Evolutionary conservation across 2,329 filamentous ascomycete species (phyloP), one percentile per base, ranked within the genome.

Genomic region (Chrysosporium queenslandicum): DNA sequence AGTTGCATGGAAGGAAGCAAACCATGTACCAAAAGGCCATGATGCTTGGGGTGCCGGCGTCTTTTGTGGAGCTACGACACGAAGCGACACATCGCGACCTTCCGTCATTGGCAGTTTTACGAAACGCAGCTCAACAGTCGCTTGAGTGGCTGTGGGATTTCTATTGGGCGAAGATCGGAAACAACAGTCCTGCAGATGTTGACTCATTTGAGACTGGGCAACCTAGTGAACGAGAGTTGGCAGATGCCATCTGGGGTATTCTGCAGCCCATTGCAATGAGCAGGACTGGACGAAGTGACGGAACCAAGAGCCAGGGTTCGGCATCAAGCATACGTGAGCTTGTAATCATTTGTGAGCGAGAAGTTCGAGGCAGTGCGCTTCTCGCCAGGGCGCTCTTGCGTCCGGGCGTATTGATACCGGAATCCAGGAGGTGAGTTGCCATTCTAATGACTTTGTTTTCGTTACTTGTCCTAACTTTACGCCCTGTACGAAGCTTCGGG

Each of bases 21-120:
- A 72, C 69, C 46, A 74, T 74, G 71, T 74, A 72, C 56, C 67
- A 70, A 47, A 64, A 68, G 18, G 71, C 71, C 3, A 58, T 66
- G 49, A 64, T 69, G 37, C 58, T 73, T 2, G 69, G 69, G 1
- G 58, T 73, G 2, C 71, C 71, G 0, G 81, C 83, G 0, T 83
- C 85, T 0, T 94, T 95, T 67, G 88, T 96, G 50, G 89, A 94
- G 72, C 74, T 94, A 54, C 80, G 90, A 42, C 90, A 96, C 66
- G 86, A 94, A 70, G 87, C 86, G 40, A 94, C 89, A 37, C 90
- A 97, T 66, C 87, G 94, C 67, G 86, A 89, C 64, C 73, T 95
- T 53, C 90, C 90, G 0, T 82, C 83, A 1, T 73, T 95, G 50
- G 75, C 79, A 9, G 82, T 87, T 57, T 73, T 96, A 56, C 79